Percentiles rank a stretch among this genome's conserved stretches.
phyloP scores from a whole-genome alignment of 2,329 filamentous ascomycete genomes.

The Fusarium sp. region DNA sequence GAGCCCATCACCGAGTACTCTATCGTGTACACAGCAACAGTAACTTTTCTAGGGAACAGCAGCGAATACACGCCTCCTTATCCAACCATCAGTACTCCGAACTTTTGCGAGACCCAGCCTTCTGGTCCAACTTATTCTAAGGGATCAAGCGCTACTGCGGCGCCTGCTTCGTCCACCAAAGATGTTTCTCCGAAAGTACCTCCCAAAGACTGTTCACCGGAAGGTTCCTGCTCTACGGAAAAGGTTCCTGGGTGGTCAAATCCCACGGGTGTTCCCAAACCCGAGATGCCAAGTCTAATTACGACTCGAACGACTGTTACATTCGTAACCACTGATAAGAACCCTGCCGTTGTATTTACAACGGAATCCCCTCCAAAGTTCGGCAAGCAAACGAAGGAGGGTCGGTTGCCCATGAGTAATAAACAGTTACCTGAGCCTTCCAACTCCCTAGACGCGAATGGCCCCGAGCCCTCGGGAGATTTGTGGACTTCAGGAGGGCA shows the following conservation, averaged over 20 bases:
- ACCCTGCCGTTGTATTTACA: slow-evolving; percentile 63
- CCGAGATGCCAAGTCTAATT: slow-evolving; percentile 25
- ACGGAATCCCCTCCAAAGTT: slow-evolving; percentile 57
- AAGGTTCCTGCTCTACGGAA: slow-evolving; percentile 11
- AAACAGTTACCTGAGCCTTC: slow-evolving; percentile 42
- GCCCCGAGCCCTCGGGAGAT: background rate
- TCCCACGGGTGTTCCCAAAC: slow-evolving; percentile 5
- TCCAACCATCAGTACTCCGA: slow-evolving; percentile 56
- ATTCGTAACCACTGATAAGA: slow-evolving; percentile 67
- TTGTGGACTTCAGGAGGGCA: background rate
- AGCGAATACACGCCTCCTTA: slow-evolving; percentile 63
- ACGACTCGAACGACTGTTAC: slow-evolving; percentile 53
- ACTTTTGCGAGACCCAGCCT: slow-evolving; percentile 52
- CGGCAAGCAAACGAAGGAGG: slow-evolving; percentile 42
- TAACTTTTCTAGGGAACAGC: slow-evolving; percentile 62
- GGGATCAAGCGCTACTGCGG: background rate
- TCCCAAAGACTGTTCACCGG: slow-evolving; percentile 18
- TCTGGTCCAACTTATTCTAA: slow-evolving; percentile 5
- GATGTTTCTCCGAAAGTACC: slow-evolving; percentile 22
- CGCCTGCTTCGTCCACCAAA: background rate
- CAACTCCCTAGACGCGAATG: background rate
- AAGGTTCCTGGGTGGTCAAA: slow-evolving; percentile 12
- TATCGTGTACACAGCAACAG: slow-evolving; percentile 63
- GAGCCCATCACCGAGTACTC: slow-evolving; percentile 58
- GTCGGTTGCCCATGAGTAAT: slow-evolving; percentile 17